phyloP scores from a whole-genome alignment of 257 asterid genomes.

The Apocynum venetum region DNA sequence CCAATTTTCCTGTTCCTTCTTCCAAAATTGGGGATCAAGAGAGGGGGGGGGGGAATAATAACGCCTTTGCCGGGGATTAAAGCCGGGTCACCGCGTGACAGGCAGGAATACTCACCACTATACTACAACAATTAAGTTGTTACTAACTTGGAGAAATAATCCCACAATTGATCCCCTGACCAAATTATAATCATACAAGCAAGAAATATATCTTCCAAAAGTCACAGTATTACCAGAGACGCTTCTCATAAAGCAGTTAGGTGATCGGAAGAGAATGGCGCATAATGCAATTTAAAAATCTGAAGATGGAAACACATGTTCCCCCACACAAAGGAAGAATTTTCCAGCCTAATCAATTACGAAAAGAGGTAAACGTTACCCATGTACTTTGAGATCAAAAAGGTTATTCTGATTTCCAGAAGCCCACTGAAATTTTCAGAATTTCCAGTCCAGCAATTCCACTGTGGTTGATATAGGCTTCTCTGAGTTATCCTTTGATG shows the following conservation, averaged over 20 bases:
- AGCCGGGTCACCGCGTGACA: slow-evolving; percentile 58
- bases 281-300: background rate
- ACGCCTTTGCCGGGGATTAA: no score
- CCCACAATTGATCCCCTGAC: no score
- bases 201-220: no score
- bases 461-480: background rate
- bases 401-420: background rate
- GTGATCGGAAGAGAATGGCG: background rate
- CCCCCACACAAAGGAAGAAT: background rate
- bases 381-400: background rate
- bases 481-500: background rate
- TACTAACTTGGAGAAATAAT: no score
- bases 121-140: slow-evolving; percentile 19
- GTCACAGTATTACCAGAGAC: no score
- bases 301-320: background rate
- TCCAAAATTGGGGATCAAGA: no score
- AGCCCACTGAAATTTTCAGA: no score
- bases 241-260: no score
- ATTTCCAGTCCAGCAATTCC: background rate
- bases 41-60: no score
- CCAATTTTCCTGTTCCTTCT: no score
- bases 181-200: no score
- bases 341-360: background rate
- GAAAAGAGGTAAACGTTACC: background rate
- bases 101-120: slow-evolving; percentile 55